Percentiles rank a stretch among this genome's conserved stretches.
Evolutionary conservation across 2,329 filamentous ascomycete species (phyloP).

Genomic region (Calonectria henricotiae): DNA sequence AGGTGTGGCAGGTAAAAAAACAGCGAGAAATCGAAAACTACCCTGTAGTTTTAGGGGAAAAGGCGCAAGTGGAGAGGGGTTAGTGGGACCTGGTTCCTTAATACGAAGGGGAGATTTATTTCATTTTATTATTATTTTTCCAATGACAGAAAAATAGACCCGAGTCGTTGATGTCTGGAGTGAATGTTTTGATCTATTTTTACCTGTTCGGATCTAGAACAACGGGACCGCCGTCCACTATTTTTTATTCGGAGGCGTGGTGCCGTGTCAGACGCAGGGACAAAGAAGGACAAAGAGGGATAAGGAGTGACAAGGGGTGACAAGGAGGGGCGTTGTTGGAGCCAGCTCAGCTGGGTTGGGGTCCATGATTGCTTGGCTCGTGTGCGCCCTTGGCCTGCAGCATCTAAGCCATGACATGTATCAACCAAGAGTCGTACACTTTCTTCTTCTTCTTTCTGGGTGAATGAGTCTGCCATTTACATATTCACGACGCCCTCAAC

Average conservation of each 20-base stretch:
- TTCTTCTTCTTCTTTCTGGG: background rate
- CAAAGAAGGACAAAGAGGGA: background rate
- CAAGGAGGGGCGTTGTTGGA: conserved; percentile 1
- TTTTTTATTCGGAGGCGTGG: conserved; percentile 15
- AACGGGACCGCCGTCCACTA: conserved; percentile 19
- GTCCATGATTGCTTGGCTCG: conserved; percentile 23
- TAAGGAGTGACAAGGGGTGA: background rate
- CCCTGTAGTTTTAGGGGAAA: background rate
- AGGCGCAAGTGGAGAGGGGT: background rate
- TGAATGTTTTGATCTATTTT: background rate
- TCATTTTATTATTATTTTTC: background rate
- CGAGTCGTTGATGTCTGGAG: background rate
- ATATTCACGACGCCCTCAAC: background rate
- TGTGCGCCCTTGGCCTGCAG: conserved; percentile 8
- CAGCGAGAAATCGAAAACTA: conserved; percentile 14
- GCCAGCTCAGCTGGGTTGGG: conserved; percentile 23
- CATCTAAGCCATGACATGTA: conserved; percentile 28
- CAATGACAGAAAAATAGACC: background rate
- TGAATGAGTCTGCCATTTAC: background rate
- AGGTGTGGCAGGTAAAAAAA: conserved; percentile 3
- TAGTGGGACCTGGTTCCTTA: background rate
- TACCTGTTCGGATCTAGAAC: conserved; percentile 20
- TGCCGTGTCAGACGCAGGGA: conserved; percentile 28
- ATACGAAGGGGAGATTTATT: background rate
- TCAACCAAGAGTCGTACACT: conserved; percentile 6